Percentiles rank a stretch among this genome's conserved stretches.
phyloP scores from a whole-genome alignment of 768 basidiomycete species.

The Dioszegia crocea region DNA sequence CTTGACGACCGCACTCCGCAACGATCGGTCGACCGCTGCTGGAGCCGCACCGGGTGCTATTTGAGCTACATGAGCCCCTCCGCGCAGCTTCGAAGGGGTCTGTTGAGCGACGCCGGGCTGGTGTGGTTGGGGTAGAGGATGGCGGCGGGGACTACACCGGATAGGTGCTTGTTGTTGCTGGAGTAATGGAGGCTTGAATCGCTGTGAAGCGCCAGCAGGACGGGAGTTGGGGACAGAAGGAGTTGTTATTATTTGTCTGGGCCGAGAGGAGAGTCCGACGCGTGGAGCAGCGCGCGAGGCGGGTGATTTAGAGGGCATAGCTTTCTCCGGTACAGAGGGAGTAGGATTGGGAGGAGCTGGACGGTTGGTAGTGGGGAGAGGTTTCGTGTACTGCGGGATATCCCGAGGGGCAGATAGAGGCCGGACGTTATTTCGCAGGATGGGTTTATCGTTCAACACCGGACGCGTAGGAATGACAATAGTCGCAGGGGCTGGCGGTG shows the following conservation, averaged over 20 bases:
- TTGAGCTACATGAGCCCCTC: neutral
- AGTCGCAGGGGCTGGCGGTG: no score
- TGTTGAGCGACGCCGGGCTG: neutral
- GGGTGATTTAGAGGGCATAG: neutral
- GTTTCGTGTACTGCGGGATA: neutral
- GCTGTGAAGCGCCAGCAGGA: neutral
- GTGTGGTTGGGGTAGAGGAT: neutral
- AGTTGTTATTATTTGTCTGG: neutral
- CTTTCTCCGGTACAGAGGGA: neutral
- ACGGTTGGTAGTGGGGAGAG: neutral
- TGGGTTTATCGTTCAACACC: neutral
- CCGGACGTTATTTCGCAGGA: neutral
- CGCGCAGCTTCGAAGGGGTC: neutral
- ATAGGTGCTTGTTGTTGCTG: neutral
- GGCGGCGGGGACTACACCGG: conserved; percentile 12
- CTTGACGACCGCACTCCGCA: neutral
- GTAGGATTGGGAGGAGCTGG: neutral
- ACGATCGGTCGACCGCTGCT: neutral
- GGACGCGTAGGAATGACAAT: neutral
- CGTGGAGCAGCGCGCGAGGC: conserved; percentile 1
- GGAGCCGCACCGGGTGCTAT: neutral
- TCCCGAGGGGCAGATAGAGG: neutral
- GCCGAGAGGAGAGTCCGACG: neutral
- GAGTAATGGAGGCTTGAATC: conserved; percentile 4
- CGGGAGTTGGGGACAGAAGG: neutral